Evolutionary conservation across 2,329 filamentous ascomycete species (phyloP).

Genomic region (Thermoascus crustaceus): DNA sequence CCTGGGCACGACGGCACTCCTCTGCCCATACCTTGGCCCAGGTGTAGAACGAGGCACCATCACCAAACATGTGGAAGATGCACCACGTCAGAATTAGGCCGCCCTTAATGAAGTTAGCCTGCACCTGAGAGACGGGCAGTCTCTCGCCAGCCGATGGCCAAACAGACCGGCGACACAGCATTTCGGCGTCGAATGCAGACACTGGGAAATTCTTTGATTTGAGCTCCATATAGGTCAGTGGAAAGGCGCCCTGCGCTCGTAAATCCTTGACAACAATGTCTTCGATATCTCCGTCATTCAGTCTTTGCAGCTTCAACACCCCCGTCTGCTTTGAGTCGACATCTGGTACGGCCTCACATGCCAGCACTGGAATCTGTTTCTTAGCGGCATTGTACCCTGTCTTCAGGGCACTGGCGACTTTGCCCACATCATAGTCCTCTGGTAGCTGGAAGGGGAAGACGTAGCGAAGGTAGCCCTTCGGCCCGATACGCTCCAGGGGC

Average conservation of each 20-base stretch:
- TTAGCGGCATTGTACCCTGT: constrained; percentile 23
- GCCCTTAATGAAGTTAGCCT: constrained; percentile 43
- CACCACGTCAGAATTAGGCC: constrained; percentile 42
- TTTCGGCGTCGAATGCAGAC: constrained; percentile 40
- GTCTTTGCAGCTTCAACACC: constrained; percentile 20
- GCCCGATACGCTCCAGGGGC: constrained; percentile 26
- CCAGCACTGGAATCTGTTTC: constrained; percentile 21
- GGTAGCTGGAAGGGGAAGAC: constrained; percentile 28
- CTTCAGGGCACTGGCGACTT: constrained; percentile 18
- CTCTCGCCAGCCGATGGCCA: constrained; percentile 31
- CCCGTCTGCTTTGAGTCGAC: constrained; percentile 22
- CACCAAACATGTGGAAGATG: constrained; percentile 26
- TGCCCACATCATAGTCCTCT: constrained; percentile 22
- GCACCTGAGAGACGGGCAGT: constrained; percentile 33
- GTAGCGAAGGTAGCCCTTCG: constrained; percentile 28
- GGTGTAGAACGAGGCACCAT: constrained; percentile 24
- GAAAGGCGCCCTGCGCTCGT: constrained; percentile 20
- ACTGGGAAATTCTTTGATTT: constrained; percentile 37
- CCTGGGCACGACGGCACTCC: constrained; percentile 26
- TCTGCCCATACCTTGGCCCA: constrained; percentile 31
- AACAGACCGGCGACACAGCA: constrained; percentile 21
- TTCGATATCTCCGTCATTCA: constrained; percentile 9
- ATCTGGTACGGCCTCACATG: constrained; percentile 26
- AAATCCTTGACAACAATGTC: constrained; percentile 38
- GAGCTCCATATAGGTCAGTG: constrained; percentile 32